Evolutionary conservation across 208 protist genomes (phyloP).

Genomic region (Crithidia mellificae): DNA sequence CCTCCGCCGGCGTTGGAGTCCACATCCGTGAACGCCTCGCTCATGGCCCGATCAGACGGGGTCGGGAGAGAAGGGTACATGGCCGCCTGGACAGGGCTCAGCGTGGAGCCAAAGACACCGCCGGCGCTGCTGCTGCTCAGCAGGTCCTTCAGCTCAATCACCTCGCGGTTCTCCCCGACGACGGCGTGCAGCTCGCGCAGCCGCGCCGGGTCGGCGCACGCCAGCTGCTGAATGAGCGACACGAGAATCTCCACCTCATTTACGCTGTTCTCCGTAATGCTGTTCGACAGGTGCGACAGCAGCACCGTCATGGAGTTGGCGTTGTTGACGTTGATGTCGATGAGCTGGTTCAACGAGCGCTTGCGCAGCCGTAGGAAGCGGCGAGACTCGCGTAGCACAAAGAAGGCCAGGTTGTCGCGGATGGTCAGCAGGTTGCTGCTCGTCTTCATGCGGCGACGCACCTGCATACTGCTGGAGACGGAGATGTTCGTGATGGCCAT

Average conservation of each 20-base stretch:
- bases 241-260: slow-evolving; percentile 77
- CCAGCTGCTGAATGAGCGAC: slow-evolving; percentile 52
- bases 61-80: slow-evolving; percentile 6
- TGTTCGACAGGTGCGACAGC: slow-evolving; percentile 49
- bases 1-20: slow-evolving; percentile 14
- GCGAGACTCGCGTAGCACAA: slow-evolving; percentile 51
- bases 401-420: slow-evolving; percentile 71
- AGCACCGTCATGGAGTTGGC: slow-evolving; percentile 56
- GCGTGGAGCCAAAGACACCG: background rate
- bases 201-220: slow-evolving; percentile 43
- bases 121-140: slow-evolving; percentile 32
- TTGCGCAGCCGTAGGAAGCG: slow-evolving; percentile 45
- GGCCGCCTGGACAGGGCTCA: slow-evolving; percentile 7
- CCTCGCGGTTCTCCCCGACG: slow-evolving; percentile 37
- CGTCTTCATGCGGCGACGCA: slow-evolving; percentile 87
- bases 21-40: slow-evolving; percentile 25
- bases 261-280: slow-evolving; percentile 55
- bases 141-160: slow-evolving; percentile 46
- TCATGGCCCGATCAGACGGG: slow-evolving; percentile 17
- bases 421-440: slow-evolving; percentile 75
- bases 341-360: slow-evolving; percentile 58
- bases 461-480: slow-evolving; percentile 85
- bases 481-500: slow-evolving; percentile 81
- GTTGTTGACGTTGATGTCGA: slow-evolving; percentile 73
- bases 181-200: slow-evolving; percentile 44